Evolutionary conservation across 1,284 basidiomycete genomes (phyloP), one percentile per base, ranked within the genome.

Genomic region (Cutaneotrichosporon mucoides): DNA sequence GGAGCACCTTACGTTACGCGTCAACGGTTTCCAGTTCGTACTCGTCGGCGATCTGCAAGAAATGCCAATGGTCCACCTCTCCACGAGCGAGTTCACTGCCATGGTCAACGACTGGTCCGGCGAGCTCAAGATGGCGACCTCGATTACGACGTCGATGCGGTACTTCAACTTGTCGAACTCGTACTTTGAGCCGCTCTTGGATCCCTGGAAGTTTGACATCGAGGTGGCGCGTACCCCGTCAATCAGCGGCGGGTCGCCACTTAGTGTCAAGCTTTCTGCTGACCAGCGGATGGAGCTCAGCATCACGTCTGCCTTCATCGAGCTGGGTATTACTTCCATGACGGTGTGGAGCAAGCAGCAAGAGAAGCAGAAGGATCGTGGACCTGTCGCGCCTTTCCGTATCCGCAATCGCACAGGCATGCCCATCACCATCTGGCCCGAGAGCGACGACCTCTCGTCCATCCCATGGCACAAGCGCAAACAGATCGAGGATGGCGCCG

Each of bases 111-210:
- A 99, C 74, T 99, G 96, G 96, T 92, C 94, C 0, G 86, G 88
- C 61, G 88, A 92, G 91, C 79, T 96, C 50, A 87, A 88, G 73
- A 87, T 90, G 8, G 87, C 86, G 4, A 90, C 88, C 0, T 87
- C 88, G 0, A 81, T 96, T 66, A 86, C 86, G 15, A 86, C 86
- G 3, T 86, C 88, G 56, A 88, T 98, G 73, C 92, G 88, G 66
- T 99, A 96, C 74, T 99, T 92, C 90, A 99, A 99, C 78, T 79
- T 99, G 56, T 88, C 89, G 35, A 95, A 97, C 73, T 99, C 96
- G 51, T 93, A 99, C 73, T 99, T 96, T 92, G 96, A 99, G 78
- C 96, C 97, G n/a, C 79, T 99, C 54, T 90, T 98, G 68, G 96
- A 99, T 73, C 96, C 96, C 1, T 99, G 96, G 95, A 88, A 85